Conservation (phyloP, 352 stramenopile genomes). For the Pythium scleroteichum region DNA sequence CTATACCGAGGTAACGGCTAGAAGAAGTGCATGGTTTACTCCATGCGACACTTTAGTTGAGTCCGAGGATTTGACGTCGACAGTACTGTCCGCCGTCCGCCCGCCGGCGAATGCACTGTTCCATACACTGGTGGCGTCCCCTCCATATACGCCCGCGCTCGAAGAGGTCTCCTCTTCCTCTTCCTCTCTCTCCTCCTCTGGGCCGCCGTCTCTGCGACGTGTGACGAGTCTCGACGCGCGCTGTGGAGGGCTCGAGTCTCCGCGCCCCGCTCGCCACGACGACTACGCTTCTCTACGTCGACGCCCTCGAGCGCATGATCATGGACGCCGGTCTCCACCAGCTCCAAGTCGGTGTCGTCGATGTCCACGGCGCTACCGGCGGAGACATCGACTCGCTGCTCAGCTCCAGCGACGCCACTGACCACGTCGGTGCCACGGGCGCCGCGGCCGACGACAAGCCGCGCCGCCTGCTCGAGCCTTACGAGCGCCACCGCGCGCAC, state of each 20-base stretch:
- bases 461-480: slow-evolving; percentile 60
- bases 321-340: slow-evolving; percentile 28
- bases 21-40: too few species aligned
- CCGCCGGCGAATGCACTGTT: neutral
- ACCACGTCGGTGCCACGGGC: slow-evolving; percentile 13
- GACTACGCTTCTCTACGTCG: slow-evolving; percentile 29
- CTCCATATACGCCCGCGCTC: neutral
- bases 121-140: neutral
- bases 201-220: neutral
- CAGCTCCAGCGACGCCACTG: slow-evolving; percentile 32
- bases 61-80: neutral
- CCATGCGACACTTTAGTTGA: neutral
- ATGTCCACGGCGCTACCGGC: slow-evolving; percentile 43
- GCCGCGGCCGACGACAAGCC: slow-evolving; percentile 10
- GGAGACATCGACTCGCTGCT: slow-evolving; percentile 75
- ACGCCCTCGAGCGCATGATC: slow-evolving; percentile 29
- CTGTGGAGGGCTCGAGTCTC: neutral
- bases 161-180: slow-evolving; percentile 1
- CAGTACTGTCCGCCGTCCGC: slow-evolving; percentile 5
- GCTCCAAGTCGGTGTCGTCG: slow-evolving; percentile 33
- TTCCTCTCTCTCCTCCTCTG: neutral
- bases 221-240: neutral
- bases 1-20: slow-evolving; percentile 3
- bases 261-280: slow-evolving; percentile 7
- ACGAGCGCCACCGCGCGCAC: slow-evolving; percentile 74